Conservation (phyloP, 176 grass and related monocot species). For the Triticum monococcum region DNA sequence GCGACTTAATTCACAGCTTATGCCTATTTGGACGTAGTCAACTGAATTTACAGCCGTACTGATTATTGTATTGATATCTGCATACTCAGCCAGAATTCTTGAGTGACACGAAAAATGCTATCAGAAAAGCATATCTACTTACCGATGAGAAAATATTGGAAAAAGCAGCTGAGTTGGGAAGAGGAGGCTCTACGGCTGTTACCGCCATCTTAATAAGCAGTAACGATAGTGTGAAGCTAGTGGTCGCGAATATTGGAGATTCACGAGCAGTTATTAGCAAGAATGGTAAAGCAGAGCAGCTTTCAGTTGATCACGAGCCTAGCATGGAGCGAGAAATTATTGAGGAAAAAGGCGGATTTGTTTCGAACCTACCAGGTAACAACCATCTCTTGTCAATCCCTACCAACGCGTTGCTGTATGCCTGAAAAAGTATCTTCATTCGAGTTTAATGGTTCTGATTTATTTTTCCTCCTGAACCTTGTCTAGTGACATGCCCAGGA, state of each 20-base stretch:
- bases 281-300: slow-evolving; percentile 72
- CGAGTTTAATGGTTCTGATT: not conserved
- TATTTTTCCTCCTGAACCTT: not conserved
- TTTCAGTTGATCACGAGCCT: slow-evolving; percentile 91
- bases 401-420: not conserved
- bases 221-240: slow-evolving; percentile 55
- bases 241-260: slow-evolving; percentile 95
- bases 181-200: slow-evolving; percentile 94
- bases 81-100: slow-evolving; percentile 82
- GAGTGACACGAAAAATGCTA: slow-evolving; percentile 62
- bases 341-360: slow-evolving; percentile 87
- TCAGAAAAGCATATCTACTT: slow-evolving; percentile 78
- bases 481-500: not conserved
- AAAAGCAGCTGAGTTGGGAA: slow-evolving; percentile 68
- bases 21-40: not conserved
- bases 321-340: slow-evolving; percentile 58
- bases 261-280: slow-evolving; percentile 84
- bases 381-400: not conserved
- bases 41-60: slow-evolving; percentile 16
- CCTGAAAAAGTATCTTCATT: slow-evolving; percentile 10
- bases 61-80: slow-evolving; percentile 29
- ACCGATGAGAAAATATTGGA: slow-evolving; percentile 91
- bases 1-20: not conserved
- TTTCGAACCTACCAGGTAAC: slow-evolving; percentile 90
- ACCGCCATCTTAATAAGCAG: slow-evolving; percentile 82